Percentiles rank a stretch among this genome's conserved stretches.
Evolutionary conservation across 306 rosid species (phyloP).

Genomic region (Astragalus membranaceus): DNA sequence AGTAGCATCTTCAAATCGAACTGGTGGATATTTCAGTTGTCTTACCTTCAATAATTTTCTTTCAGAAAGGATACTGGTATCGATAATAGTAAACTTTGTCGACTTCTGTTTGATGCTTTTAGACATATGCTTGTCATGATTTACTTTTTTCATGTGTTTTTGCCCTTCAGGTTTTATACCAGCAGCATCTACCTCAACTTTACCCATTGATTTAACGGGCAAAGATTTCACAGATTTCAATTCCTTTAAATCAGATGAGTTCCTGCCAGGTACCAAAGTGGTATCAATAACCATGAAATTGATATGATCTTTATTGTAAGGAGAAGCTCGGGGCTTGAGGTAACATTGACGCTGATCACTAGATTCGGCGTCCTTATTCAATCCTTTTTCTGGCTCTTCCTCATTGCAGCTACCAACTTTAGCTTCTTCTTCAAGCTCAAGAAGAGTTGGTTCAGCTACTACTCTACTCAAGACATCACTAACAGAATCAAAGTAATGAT

Average conservation of each 20-base stretch:
- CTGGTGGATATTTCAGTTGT: slow-evolving; percentile 37
- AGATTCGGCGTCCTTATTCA: slow-evolving; percentile 39
- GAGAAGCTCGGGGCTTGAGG: slow-evolving; percentile 56
- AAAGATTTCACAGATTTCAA: slow-evolving; percentile 32
- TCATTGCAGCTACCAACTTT: slow-evolving; percentile 31
- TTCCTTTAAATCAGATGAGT: slow-evolving; percentile 40
- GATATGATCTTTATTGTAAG: slow-evolving; percentile 21
- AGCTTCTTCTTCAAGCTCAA: slow-evolving; percentile 57
- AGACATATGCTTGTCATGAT: slow-evolving; percentile 18
- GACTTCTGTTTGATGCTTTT: slow-evolving; percentile 20
- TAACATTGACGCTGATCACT: slow-evolving; percentile 44
- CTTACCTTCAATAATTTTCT: slow-evolving; percentile 44
- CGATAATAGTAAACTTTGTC: slow-evolving; percentile 41
- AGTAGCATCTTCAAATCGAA: slow-evolving; percentile 28
- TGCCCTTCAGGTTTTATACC: slow-evolving; percentile 23
- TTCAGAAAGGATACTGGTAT: slow-evolving; percentile 44
- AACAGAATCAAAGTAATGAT: slow-evolving; percentile 68
- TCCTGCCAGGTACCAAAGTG: slow-evolving; percentile 41
- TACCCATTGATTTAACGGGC: slow-evolving; percentile 28
- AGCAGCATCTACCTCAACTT: slow-evolving; percentile 22
- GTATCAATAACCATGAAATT: slow-evolving; percentile 52
- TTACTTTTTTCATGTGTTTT: slow-evolving; percentile 20
- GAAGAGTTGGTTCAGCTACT: slow-evolving; percentile 63
- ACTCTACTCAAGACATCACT: slow-evolving; percentile 77
- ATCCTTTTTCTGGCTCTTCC: slow-evolving; percentile 35